These are phyloP conservation scores for Lentinus tigrinus DNA, from an alignment of 768 basidiomycete species.

Conservation along the genomic window DNA sequence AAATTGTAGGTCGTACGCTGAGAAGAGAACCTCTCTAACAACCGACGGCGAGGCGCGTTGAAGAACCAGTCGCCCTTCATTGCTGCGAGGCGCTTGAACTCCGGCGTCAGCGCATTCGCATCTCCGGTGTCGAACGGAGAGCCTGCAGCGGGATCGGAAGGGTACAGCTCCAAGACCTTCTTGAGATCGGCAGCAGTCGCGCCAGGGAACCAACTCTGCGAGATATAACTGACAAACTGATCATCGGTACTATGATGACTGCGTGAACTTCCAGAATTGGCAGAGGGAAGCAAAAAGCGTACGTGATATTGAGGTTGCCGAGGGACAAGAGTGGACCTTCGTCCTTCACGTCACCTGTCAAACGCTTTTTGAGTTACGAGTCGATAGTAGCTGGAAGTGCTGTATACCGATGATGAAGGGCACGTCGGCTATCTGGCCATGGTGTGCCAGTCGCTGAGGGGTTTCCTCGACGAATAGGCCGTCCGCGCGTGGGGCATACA, in stretches of 20 bases:
- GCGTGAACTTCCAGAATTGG: no score
- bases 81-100: conserved; percentile 31
- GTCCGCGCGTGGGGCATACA: conserved; percentile 49
- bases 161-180: conserved; percentile 20
- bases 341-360: conserved; percentile 38
- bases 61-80: conserved; percentile 29
- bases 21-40: conserved; percentile 18
- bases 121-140: conserved; percentile 52
- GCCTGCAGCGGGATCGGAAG: conserved; percentile 39
- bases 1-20: conserved; percentile 22
- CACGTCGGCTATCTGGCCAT: conserved; percentile 44
- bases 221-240: conserved; percentile 17
- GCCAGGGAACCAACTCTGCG: conserved; percentile 22
- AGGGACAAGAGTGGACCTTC: conserved; percentile 50
- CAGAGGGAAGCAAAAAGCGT: neutral
- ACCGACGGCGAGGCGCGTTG: conserved; percentile 28
- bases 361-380: no score
- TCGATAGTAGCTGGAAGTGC: neutral
- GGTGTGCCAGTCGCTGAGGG: conserved; percentile 39
- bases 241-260: conserved; percentile 23
- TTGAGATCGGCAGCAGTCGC: conserved; percentile 19
- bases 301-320: conserved; percentile 30
- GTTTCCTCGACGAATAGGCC: conserved; percentile 46
- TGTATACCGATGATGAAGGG: conserved; percentile 45
- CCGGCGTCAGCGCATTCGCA: conserved; percentile 45